phyloP scores from a whole-genome alignment of 148 eudicot genomes.

The Cornus controversa region DNA sequence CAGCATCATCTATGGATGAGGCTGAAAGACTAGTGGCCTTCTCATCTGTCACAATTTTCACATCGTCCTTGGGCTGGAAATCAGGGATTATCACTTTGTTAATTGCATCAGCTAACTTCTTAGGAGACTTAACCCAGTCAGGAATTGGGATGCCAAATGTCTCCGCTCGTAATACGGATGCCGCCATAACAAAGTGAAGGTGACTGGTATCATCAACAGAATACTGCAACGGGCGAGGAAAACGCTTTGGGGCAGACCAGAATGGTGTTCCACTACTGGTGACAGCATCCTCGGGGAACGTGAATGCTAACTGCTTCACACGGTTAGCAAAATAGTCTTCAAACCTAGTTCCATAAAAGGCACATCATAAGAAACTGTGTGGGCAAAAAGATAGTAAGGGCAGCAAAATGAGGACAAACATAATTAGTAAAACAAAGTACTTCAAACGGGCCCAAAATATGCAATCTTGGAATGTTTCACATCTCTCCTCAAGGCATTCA shows the following conservation, averaged over 20 bases:
- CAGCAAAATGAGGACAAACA: neutral
- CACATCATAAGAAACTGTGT: neutral
- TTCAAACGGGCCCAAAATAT: slow-evolving; percentile 71
- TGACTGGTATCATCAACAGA: slow-evolving; percentile 52
- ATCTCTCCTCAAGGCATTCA: slow-evolving; percentile 64
- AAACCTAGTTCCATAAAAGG: slow-evolving; percentile 40
- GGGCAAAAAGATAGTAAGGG: neutral
- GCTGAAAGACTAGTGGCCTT: slow-evolving; percentile 54
- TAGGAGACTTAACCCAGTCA: slow-evolving; percentile 55
- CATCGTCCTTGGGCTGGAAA: slow-evolving; percentile 65
- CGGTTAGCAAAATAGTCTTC: slow-evolving; percentile 75
- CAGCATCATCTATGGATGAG: slow-evolving; percentile 67
- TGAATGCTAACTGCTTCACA: slow-evolving; percentile 66
- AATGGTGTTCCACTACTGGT: slow-evolving; percentile 63
- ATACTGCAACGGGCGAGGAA: slow-evolving; percentile 65
- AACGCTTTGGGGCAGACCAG: slow-evolving; percentile 86
- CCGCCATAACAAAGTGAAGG: slow-evolving; percentile 50
- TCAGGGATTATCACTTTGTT: slow-evolving; percentile 63
- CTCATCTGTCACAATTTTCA: slow-evolving; percentile 72
- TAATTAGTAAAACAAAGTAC: slow-evolving; percentile 20
- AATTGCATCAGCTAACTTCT: slow-evolving; percentile 48
- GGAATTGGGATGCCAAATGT: slow-evolving; percentile 68
- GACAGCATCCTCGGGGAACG: slow-evolving; percentile 70
- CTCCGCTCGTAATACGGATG: slow-evolving; percentile 59
- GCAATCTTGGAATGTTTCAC: slow-evolving; percentile 69